Evolutionary conservation across 2,329 filamentous ascomycete genomes (phyloP).

Genomic region (Lachnellula suecica): DNA sequence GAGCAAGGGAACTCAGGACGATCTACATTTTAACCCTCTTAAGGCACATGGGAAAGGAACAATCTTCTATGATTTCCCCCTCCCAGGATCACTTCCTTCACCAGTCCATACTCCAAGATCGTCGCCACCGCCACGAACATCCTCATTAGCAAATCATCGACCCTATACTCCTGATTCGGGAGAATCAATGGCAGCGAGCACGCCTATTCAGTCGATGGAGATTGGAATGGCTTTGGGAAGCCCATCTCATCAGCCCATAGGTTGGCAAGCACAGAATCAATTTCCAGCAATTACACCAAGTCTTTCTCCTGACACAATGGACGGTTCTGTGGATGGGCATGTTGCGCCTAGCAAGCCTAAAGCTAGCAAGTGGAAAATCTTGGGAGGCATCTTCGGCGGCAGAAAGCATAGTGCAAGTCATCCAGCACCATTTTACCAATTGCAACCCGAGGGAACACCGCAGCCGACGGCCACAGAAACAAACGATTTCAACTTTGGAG

Average conservation of each 20-base stretch:
- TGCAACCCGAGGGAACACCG: slow-evolving; percentile 23
- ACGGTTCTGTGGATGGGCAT: slow-evolving; percentile 13
- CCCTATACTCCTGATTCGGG: slow-evolving; percentile 21
- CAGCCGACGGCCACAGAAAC: slow-evolving; percentile 5
- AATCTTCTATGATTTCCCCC: slow-evolving; percentile 28
- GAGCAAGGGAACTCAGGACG: slow-evolving; percentile 31
- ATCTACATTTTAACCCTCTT: slow-evolving; percentile 31
- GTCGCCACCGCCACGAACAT: slow-evolving; percentile 16
- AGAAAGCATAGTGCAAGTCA: slow-evolving; percentile 36
- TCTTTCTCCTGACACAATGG: slow-evolving; percentile 26
- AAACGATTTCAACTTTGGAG: slow-evolving; percentile 4
- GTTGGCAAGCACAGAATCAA: slow-evolving; percentile 18
- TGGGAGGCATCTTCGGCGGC: slow-evolving; percentile 48
- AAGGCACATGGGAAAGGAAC: slow-evolving; percentile 26
- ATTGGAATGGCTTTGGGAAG: slow-evolving; percentile 78
- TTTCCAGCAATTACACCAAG: slow-evolving; percentile 8
- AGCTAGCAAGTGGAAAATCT: slow-evolving; percentile 58
- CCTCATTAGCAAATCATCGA: slow-evolving; percentile 9
- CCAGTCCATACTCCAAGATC: slow-evolving; percentile 18
- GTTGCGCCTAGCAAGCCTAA: slow-evolving; percentile 35
- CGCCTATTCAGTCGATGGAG: slow-evolving; percentile 19
- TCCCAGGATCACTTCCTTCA: slow-evolving; percentile 26
- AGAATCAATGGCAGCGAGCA: slow-evolving; percentile 10
- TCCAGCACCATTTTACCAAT: slow-evolving; percentile 29
- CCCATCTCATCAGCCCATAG: slow-evolving; percentile 45